Evolutionary conservation across 768 basidiomycete genomes (phyloP).

Genomic region (Xerocomellus amylosporus): DNA sequence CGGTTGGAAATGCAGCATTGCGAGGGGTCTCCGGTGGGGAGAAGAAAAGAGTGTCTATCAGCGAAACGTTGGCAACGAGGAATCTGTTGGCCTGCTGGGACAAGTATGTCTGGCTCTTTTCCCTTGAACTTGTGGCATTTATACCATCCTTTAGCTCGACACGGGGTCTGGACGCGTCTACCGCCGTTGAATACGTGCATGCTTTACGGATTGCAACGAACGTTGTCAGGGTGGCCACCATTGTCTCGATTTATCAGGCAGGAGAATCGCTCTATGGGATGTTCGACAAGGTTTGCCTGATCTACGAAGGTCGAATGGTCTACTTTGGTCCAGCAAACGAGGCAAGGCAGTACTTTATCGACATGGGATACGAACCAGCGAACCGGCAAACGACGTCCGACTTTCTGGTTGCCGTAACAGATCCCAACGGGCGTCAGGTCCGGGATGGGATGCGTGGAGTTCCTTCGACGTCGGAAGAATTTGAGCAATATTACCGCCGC

Average conservation of each 20-base stretch:
- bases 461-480: slow-evolving; percentile 53
- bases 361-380: slow-evolving; percentile 53
- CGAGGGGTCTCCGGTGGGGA: slow-evolving; percentile 75
- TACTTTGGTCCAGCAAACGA: slow-evolving; percentile 56
- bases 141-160: slow-evolving; percentile 59
- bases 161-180: slow-evolving; percentile 63
- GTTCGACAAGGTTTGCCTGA: slow-evolving; percentile 71
- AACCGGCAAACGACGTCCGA: slow-evolving; percentile 63
- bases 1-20: slow-evolving; percentile 77
- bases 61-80: slow-evolving; percentile 68
- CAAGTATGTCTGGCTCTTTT: slow-evolving; percentile 44
- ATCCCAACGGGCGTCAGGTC: slow-evolving; percentile 56
- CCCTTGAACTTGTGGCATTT: slow-evolving; percentile 32
- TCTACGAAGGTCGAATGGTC: slow-evolving; percentile 57
- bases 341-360: slow-evolving; percentile 58
- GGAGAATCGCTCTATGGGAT: slow-evolving; percentile 62
- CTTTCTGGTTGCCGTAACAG: slow-evolving; percentile 59
- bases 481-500: slow-evolving; percentile 46
- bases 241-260: slow-evolving; percentile 86
- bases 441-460: slow-evolving; percentile 30
- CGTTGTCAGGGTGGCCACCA: slow-evolving; percentile 48
- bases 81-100: slow-evolving; percentile 79
- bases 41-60: slow-evolving; percentile 80
- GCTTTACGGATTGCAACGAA: slow-evolving; percentile 69
- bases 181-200: slow-evolving; percentile 71